Evolutionary conservation across 2,329 filamentous ascomycete species (phyloP), one percentile per base, ranked within the genome.

Genomic region (Ophiosphaerella narmari): DNA sequence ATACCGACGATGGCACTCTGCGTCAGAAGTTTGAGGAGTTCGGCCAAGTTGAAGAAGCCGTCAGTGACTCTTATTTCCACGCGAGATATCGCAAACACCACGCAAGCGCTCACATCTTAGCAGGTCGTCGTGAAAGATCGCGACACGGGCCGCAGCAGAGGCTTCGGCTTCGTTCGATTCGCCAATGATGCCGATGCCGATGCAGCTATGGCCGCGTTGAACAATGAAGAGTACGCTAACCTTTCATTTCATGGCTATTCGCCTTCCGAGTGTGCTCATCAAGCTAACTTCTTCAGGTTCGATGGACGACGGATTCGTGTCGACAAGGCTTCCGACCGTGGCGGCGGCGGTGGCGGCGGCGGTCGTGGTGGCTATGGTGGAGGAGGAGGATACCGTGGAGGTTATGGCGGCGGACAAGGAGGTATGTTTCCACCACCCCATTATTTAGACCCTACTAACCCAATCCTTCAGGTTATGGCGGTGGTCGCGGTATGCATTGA

Each of bases 101-200:
- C 13, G 18, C n/a, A n/a, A 46, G 38, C 39, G 50, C 64, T 68
- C 44, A 68, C 60, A 42, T 46, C 34, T 5, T 39, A 33, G 41
- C 69, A 97, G 93, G 90, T 96, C 57, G 93, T 99, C 63, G 92
- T 97, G 68, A 97, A 96, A 80, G 93, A 99, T 76, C 90, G 92
- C 69, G 93, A 97, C 73, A 97, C 93, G 69, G 90, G 91, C 67
- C 91, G 93, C 75, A 97, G 92, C 82, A 90, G 94, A 75, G 94
- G 94, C 54, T 99, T 97, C 74, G 94, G 94, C 40, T 97, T 97
- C 75, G 93, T 99, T 58, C 89, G 92, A 65, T 99, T 93, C 77
- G 78, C 84, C 43, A 85, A 86, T 59, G 90, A 92, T 59, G 77
- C 80, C 39, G 88, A 92, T 74, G 90, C 90, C 55, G 86, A 91